Base-by-base conservation (phyloP, 2,329 filamentous ascomycete genomes). In the Colletotrichum limetticola region DNA sequence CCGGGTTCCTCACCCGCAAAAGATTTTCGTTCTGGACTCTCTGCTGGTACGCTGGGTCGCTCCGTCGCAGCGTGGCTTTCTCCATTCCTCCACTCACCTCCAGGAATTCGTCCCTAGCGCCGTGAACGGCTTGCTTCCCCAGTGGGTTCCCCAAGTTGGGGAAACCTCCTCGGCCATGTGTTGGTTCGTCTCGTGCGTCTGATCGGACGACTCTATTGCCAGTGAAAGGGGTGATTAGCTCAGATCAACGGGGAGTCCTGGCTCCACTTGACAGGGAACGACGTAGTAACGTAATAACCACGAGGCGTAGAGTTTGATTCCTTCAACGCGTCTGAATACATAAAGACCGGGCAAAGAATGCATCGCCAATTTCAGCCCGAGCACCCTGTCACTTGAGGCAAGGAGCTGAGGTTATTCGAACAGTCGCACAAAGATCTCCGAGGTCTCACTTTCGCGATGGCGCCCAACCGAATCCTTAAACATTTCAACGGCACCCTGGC, bases 401-500 rank as follows among this genome's bases (percentile, higher is more conserved):
- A 35, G 37, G 26, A 66, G 32, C 19, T 24, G 19, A 55, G 9
- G 2, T n/a, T 32, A 3, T 3, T 8, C 22, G 1, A n/a, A 56
- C 24, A 71, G 16, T 19, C 56, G 24, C 19, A n/a, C 4, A n/a
- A 32, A 28, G 22, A 19, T n/a, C 19, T 49, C 19, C n/a, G 19
- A 52, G 19, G 37, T 42, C 14, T 30, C 9, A 19, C 12, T 2
- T 8, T 12, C 35, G 22, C 5, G 11, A 71, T 68, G 68, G 49
- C 68, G 28, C 64, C 68, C 5, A 71, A 71, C 19, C 56, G 57
- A 22, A 71, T 71, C 42, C 68, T 71, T 22, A 62, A 67, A 28
- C 68, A 67, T 57, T 71, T 71, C 57, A 71, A 68, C 12, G 35
- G 68, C n/a, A 57, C 63, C 14, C 70, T 79, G 24, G 49, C 73